Evolutionary conservation across 2,329 filamentous ascomycete species (phyloP).

Genomic region (Colletotrichum eremochloae): DNA sequence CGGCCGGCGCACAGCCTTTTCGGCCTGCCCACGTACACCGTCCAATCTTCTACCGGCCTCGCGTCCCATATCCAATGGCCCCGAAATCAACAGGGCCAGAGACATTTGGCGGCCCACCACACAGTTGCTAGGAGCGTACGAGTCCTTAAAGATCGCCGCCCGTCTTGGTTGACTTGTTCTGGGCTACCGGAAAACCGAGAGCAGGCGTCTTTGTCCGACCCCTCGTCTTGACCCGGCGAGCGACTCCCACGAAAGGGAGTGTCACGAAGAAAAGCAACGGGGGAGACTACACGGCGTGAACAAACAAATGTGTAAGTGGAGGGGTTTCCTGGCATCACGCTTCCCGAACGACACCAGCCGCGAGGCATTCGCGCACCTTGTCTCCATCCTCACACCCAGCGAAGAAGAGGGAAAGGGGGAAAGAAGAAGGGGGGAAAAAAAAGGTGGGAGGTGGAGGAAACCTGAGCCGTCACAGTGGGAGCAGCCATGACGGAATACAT

Average conservation of each 20-base stretch:
- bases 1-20: too few relatives aligned
- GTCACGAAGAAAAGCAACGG: background rate
- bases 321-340: background rate
- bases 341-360: background rate
- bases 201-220: background rate
- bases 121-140: background rate
- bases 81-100: constrained; percentile 5
- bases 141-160: background rate
- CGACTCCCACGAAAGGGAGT: background rate
- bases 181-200: background rate
- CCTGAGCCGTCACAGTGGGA: too few relatives aligned
- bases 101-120: constrained; percentile 19
- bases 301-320: background rate
- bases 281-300: background rate
- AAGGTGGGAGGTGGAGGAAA: too few relatives aligned
- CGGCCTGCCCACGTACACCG: background rate
- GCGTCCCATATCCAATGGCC: constrained; percentile 4
- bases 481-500: constrained; percentile 19
- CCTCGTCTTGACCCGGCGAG: background rate
- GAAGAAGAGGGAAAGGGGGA: background rate
- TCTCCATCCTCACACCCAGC: background rate
- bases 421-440: too few relatives aligned
- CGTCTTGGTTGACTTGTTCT: too few relatives aligned
- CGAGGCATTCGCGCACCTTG: background rate
- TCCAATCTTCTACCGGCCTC: background rate